Evolutionary conservation across 106 monocot species (phyloP), one percentile per base, ranked within the genome.

Genomic region (Acanthochlamys bracteata): DNA sequence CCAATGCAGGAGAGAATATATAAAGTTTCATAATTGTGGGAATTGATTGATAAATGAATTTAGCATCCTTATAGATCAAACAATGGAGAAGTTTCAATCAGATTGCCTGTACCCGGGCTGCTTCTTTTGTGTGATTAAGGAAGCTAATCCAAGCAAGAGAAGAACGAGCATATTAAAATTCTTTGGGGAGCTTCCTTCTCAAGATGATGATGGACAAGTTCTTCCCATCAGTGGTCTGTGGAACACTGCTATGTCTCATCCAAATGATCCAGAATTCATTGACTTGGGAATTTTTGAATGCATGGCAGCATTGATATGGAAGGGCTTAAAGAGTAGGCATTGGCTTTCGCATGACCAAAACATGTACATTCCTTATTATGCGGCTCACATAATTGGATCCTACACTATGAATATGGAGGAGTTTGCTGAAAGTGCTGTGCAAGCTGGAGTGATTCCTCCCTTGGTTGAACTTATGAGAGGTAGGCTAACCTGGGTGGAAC

Each of bases 341-440:
- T 98, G 98, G 98, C 85, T 91, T 64, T 72, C 85, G 23, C 84
- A 92, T 73, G 98, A 98, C 27, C 98, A 98, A 66, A 98, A 98
- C 69, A 81, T 98, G 53, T 98, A 92, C 43, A 98, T 98, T 53
- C 98, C 98, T 7, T 98, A 98, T 70, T 98, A 98, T 73, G 92
- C 91, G 8, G 98, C 98, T 63, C 98, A 98, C 53, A 92, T 98
- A 55, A 98, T 98, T 71, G 98, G 98, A 61, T 98, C 98, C 42
- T 98, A 98, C 75, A 98, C 98, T 15, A 98, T 98, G 98, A 91
- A 98, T 75, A 76, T 98, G 85, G 98, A 92, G 47, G 98, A 98
- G 52, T 98, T 98, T 68, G 98, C 98, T 20, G 79, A 88, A 69
- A 69, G 73, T 57, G 88, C 92, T 39, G 92, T 98, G 22, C 85